Conservation (phyloP, 306 rosid genomes). For the Cucumis melo region DNA sequence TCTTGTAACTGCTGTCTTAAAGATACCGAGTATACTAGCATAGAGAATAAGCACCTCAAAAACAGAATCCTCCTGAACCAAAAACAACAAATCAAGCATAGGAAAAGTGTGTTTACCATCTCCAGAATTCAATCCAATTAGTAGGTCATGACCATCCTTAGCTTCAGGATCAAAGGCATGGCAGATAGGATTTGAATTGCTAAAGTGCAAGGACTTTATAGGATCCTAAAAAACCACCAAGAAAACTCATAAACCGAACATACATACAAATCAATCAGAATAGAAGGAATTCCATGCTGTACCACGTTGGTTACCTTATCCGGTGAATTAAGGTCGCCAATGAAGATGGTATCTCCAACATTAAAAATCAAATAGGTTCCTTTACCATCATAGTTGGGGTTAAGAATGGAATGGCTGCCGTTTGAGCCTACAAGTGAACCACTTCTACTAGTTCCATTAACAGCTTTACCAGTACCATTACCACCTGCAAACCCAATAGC, state of each 20-base stretch:
- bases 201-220: slow-evolving; percentile 85
- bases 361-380: slow-evolving; percentile 83
- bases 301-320: slow-evolving; percentile 56
- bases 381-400: slow-evolving; percentile 82
- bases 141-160: slow-evolving; percentile 95
- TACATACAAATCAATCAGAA: neutral
- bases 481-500: slow-evolving; percentile 88
- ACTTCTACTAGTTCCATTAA: slow-evolving; percentile 49
- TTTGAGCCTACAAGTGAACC: slow-evolving; percentile 69
- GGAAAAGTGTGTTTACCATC: slow-evolving; percentile 50
- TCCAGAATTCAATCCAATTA: slow-evolving; percentile 76
- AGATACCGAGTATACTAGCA: slow-evolving; percentile 82
- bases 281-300: slow-evolving; percentile 8
- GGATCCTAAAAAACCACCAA: slow-evolving; percentile 65
- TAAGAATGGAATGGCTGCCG: slow-evolving; percentile 47
- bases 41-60: slow-evolving; percentile 25
- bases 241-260: slow-evolving; percentile 16
- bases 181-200: slow-evolving; percentile 79
- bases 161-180: slow-evolving; percentile 88
- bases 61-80: slow-evolving; percentile 10
- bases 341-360: slow-evolving; percentile 87
- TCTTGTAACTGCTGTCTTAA: slow-evolving; percentile 98
- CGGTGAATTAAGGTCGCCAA: slow-evolving; percentile 88
- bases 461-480: slow-evolving; percentile 69
- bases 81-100: slow-evolving; percentile 1